A percentile compares a stretch with the other conserved stretches of the same genome.
These are phyloP conservation scores for Boletus fagicola DNA, from an alignment of 768 basidiomycete genomes.

Conservation along the genomic window DNA sequence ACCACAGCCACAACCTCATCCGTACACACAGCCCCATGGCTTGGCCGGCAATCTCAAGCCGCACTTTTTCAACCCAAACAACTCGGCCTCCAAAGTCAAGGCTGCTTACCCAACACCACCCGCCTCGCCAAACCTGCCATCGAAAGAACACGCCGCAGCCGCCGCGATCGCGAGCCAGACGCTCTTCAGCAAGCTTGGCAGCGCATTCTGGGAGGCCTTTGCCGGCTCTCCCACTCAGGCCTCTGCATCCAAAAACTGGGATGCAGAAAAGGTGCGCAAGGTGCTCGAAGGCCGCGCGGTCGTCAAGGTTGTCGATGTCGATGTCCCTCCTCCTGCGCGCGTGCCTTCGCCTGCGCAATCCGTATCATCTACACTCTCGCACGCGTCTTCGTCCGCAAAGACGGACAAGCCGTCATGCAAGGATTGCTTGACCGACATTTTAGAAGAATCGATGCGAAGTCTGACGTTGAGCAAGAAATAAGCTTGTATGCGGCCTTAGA, in stretches of 20 bases:
- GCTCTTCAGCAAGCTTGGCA: conserved; percentile 62
- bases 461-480: conserved; percentile 58
- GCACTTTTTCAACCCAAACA: conserved; percentile 29
- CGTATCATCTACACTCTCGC: conserved; percentile 1
- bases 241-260: conserved; percentile 41
- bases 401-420: conserved; percentile 22
- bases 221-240: conserved; percentile 41
- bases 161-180: conserved; percentile 82
- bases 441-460: conserved; percentile 71
- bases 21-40: conserved; percentile 31
- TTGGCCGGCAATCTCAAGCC: conserved; percentile 44
- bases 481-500: background rate
- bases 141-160: conserved; percentile 33
- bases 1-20: conserved; percentile 33
- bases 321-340: conserved; percentile 28
- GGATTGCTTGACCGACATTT: conserved; percentile 37
- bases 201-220: conserved; percentile 90
- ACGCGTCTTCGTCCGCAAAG: conserved; percentile 12
- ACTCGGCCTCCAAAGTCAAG: conserved; percentile 10
- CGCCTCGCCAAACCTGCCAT: conserved; percentile 34
- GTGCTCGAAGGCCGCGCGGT: conserved; percentile 85
- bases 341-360: background rate
- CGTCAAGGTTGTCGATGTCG: conserved; percentile 75
- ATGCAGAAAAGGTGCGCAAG: conserved; percentile 76
- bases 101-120: conserved; percentile 45